phyloP scores from a whole-genome alignment of 805 yeast species.

The Starmera amethionina region DNA sequence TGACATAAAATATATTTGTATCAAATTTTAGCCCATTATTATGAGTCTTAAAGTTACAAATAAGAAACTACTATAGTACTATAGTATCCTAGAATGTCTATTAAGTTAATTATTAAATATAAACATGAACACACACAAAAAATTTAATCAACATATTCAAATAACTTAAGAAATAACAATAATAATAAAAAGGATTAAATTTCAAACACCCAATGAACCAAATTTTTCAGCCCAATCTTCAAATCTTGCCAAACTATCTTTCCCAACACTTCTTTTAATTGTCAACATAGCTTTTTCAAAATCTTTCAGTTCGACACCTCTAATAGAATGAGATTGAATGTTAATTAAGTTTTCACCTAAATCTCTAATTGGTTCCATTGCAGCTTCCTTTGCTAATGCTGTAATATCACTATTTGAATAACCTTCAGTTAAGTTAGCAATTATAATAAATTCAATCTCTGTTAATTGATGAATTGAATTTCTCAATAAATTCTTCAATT shows the following conservation, averaged over 20 bases:
- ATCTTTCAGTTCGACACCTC: conserved; percentile 67
- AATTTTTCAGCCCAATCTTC: conserved; percentile 83
- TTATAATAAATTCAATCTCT: conserved; percentile 35
- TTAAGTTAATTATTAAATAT: too few relatives aligned
- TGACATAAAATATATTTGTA: too few relatives aligned
- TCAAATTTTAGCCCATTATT: too few relatives aligned
- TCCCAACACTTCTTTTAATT: conserved; percentile 82
- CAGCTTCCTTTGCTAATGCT: conserved; percentile 93
- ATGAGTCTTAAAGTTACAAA: too few relatives aligned
- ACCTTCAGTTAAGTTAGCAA: conserved; percentile 44
- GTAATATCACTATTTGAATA: conserved; percentile 93
- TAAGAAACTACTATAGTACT: too few relatives aligned
- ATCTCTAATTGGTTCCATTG: conserved; percentile 92
- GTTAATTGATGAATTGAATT: conserved; percentile 60
- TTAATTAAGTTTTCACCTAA: conserved; percentile 75
- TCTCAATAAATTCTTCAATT: conserved; percentile 56
- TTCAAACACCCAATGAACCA: conserved; percentile 85
- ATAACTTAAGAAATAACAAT: too few relatives aligned
- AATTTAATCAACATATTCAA: too few relatives aligned
- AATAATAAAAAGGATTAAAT: background rate
- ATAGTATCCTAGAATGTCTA: too few relatives aligned
- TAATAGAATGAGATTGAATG: conserved; percentile 29
- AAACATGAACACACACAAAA: too few relatives aligned
- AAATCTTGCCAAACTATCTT: conserved; percentile 66
- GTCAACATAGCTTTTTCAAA: conserved; percentile 67